Conservation (phyloP, 2,329 filamentous ascomycete species). For the Fusarium nodosum region DNA sequence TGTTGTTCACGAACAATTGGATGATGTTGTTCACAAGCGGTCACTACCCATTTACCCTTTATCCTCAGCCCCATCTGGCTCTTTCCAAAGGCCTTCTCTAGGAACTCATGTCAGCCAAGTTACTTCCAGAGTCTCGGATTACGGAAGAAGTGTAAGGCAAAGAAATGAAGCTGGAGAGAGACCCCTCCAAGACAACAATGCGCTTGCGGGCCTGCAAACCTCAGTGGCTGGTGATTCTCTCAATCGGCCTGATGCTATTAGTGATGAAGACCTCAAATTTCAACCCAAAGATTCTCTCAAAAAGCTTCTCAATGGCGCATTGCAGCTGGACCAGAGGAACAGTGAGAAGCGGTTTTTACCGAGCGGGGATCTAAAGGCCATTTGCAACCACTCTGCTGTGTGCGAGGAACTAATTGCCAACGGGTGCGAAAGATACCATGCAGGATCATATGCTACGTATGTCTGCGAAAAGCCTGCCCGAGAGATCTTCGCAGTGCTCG, state of each 20-base stretch:
- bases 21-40: not conserved
- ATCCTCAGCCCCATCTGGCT: not conserved
- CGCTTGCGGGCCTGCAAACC: not conserved
- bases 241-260: not conserved
- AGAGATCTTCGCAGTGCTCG: conserved; percentile 3
- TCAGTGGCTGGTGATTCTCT: not conserved
- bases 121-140: not conserved
- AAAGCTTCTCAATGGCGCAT: not conserved
- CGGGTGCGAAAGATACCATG: not conserved
- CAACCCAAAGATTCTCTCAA: not conserved
- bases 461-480: not conserved
- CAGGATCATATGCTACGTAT: not conserved
- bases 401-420: not conserved
- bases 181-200: not conserved
- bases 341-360: not conserved
- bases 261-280: not conserved
- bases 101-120: not conserved
- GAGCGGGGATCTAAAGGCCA: not conserved
- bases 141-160: not conserved
- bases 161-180: not conserved
- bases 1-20: not conserved
- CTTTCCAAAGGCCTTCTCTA: not conserved
- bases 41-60: not conserved
- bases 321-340: not conserved
- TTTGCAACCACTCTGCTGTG: not conserved